Evolutionary conservation across 2,329 filamentous ascomycete species (phyloP), one percentile per base, ranked within the genome.

Genomic region (Ascochyta rabiei): DNA sequence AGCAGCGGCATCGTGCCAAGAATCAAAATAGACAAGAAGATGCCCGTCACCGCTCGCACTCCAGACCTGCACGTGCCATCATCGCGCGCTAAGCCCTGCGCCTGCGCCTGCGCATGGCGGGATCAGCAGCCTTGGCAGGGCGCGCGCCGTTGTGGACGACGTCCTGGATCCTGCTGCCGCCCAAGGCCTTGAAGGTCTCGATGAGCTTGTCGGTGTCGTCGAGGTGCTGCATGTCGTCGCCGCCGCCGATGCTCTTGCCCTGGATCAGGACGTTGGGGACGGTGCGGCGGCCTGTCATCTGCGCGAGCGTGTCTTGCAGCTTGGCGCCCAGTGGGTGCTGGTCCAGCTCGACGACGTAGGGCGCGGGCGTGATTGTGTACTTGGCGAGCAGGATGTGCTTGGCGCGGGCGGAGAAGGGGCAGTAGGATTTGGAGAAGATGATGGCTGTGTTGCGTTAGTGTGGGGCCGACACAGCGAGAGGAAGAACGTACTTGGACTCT

Each of bases 351-450:
- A 98, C 92, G 7, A 99, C 89, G 69, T 87, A 89, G 0, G 95
- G 95, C 10, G 85, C 78, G 0, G 95, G 95, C 0, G 86, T 84
- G 71, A 99, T 96, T 49, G 80, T 81, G 80, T 98, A 98, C 66
- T 89, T 88, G 19, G 93, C 86, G 37, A 96, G 85, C 35, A 99
- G 84, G 51, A 98, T 84, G 38, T 82, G 81, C 77, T 99, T 99
- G 40, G 95, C 95, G 64, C 86, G 87, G 71, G 87, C 89, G 46
- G 92, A 97, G 77, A 85, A 88, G 0, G 89, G 91, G 75, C 95
- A 99, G 78, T 93, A 96, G 1, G 89, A 86, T 77, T 99, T 98
- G 61, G 92, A 96, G 79, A 98, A 98, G 67, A 99, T 91, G 73
- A 97, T 90, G 56, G 98, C 91, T 95, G 62, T 6, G 24, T 12